A percentile compares a stretch with the other conserved stretches of the same genome.
These are phyloP conservation scores for Hypoxylon sp. DNA, from an alignment of 2,329 filamentous ascomycete species.

Conservation along the genomic window DNA sequence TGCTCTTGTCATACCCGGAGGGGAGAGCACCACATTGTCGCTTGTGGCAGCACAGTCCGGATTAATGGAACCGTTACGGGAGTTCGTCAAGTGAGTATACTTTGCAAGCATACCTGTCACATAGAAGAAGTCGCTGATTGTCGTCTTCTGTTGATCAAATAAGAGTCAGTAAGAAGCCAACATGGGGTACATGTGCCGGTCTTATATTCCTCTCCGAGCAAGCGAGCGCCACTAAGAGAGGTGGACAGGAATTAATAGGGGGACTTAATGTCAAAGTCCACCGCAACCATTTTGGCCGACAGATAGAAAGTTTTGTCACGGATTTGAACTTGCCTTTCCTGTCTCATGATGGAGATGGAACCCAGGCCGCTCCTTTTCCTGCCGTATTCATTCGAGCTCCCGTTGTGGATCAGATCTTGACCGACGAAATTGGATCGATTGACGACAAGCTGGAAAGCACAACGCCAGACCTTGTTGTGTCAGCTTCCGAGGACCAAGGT, in stretches of 20 bases:
- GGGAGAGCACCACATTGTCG: slow-evolving; percentile 94
- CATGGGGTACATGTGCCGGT: slow-evolving; percentile 97
- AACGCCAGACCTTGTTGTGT: slow-evolving; percentile 46
- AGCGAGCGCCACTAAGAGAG: slow-evolving; percentile 88
- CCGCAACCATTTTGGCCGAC: slow-evolving; percentile 93
- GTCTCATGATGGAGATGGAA: slow-evolving; percentile 46
- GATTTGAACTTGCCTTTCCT: slow-evolving; percentile 81
- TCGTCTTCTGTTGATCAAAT: slow-evolving; percentile 5
- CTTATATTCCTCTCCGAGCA: slow-evolving; percentile 90
- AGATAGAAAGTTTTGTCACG: slow-evolving; percentile 90
- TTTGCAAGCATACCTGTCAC: background rate
- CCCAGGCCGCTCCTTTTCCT: slow-evolving; percentile 69
- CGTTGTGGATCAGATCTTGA: slow-evolving; percentile 85
- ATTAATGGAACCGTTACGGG: slow-evolving; percentile 83
- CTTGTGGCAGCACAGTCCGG: slow-evolving; percentile 86
- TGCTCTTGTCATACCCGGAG: slow-evolving; percentile 90
- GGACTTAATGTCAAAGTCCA: slow-evolving; percentile 92
- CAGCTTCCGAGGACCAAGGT: slow-evolving; percentile 36
- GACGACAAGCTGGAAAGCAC: slow-evolving; percentile 53
- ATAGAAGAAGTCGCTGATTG: slow-evolving; percentile 13
- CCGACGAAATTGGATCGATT: slow-evolving; percentile 56
- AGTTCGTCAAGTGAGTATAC: slow-evolving; percentile 85
- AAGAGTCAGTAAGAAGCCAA: slow-evolving; percentile 81
- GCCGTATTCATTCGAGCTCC: slow-evolving; percentile 95
- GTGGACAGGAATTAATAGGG: slow-evolving; percentile 92